phyloP scores from a whole-genome alignment of 768 basidiomycete species.

The Phlegmacium glaucopus region DNA sequence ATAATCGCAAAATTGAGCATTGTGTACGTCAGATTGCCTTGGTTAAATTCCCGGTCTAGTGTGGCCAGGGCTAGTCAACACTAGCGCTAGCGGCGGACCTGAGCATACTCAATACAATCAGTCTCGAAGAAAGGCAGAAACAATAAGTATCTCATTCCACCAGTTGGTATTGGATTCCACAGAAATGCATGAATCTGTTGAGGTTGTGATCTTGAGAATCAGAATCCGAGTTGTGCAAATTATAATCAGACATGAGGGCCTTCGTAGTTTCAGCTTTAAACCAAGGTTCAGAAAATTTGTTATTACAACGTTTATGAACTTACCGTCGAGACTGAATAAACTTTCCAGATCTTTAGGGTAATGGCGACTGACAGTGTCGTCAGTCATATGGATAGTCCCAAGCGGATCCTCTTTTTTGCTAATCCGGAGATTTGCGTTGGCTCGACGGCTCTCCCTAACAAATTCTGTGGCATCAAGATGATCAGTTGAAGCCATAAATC shows the following conservation, averaged over 20 bases:
- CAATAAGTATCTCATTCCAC: slow-evolving; percentile 28
- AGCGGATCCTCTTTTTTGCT: slow-evolving; percentile 38
- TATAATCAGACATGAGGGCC: slow-evolving; percentile 36
- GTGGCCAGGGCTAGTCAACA: not conserved
- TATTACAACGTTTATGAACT: slow-evolving; percentile 11
- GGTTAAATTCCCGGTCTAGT: too few relatives aligned
- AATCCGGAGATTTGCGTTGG: slow-evolving; percentile 45
- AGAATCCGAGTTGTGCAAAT: slow-evolving; percentile 27
- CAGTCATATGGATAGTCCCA: slow-evolving; percentile 42
- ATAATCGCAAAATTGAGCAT: too few relatives aligned
- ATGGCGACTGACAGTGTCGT: slow-evolving; percentile 42
- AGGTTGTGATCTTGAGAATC: slow-evolving; percentile 44
- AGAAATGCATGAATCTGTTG: slow-evolving; percentile 55
- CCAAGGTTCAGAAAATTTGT: not conserved
- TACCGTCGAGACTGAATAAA: slow-evolving; percentile 53
- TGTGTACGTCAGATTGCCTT: too few relatives aligned
- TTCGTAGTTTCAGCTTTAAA: slow-evolving; percentile 29
- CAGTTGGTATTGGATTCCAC: slow-evolving; percentile 56
- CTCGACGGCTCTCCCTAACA: slow-evolving; percentile 52
- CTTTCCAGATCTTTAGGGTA: slow-evolving; percentile 52
- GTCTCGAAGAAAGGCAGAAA: slow-evolving; percentile 1
- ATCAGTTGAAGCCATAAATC: not conserved
- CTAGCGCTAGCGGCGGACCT: slow-evolving; percentile 9
- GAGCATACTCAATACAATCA: slow-evolving; percentile 7
- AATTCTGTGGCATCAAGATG: not conserved